A percentile compares a stretch with the other conserved stretches of the same genome.
Conservation (phyloP, 768 basidiomycete genomes). For the Rossbeevera mucosa region DNA sequence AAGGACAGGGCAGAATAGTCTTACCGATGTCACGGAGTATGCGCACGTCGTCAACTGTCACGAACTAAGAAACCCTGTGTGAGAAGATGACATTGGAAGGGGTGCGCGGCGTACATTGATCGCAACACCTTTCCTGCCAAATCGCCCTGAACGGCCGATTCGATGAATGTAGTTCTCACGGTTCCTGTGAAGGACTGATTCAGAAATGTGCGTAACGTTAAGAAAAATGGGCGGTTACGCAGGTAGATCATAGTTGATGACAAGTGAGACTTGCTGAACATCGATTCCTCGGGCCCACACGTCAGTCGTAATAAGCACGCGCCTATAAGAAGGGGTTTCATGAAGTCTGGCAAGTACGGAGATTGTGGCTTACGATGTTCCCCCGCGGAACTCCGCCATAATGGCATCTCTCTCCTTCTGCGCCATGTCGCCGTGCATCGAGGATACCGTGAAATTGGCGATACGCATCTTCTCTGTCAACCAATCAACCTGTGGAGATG, state of each 20-base stretch:
- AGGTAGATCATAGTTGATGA: slow-evolving; percentile 95
- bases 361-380: slow-evolving; percentile 65
- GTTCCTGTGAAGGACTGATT: slow-evolving; percentile 47
- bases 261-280: slow-evolving; percentile 95
- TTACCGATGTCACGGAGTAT: slow-evolving; percentile 95
- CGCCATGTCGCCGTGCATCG: slow-evolving; percentile 95
- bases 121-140: slow-evolving; percentile 98
- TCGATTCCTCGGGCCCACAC: slow-evolving; percentile 99
- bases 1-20: slow-evolving; percentile 22
- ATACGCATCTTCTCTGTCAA: slow-evolving; percentile 97
- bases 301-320: slow-evolving; percentile 93
- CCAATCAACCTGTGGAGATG: slow-evolving; percentile 77
- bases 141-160: slow-evolving; percentile 97
- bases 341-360: slow-evolving; percentile 3
- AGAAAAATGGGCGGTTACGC: slow-evolving; percentile 51
- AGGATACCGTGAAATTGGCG: slow-evolving; percentile 98
- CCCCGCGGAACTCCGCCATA: slow-evolving; percentile 94
- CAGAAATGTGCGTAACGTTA: slow-evolving; percentile 7
- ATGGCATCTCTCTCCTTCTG: slow-evolving; percentile 95
- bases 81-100: slow-evolving; percentile 9
- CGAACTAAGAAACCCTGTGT: slow-evolving; percentile 52
- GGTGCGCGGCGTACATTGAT: slow-evolving; percentile 72
- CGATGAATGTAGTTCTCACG: slow-evolving; percentile 99
- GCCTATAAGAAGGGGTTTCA: slow-evolving; percentile 40
- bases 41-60: slow-evolving; percentile 92